Evolutionary conservation across 169 alveolate genomes (phyloP).

Genomic region (Plasmodium berghei): DNA sequence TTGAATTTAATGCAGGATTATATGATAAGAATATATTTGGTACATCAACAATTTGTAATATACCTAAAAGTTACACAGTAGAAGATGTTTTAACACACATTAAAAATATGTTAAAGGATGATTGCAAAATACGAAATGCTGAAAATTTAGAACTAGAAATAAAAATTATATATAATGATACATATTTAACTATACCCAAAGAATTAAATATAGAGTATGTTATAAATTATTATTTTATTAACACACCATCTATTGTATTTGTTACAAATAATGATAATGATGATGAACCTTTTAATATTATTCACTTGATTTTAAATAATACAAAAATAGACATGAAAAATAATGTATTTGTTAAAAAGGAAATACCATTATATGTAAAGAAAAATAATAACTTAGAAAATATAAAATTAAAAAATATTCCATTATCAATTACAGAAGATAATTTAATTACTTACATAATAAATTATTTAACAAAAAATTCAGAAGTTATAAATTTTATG

Average conservation of each 20-base stretch:
- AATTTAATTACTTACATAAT: constrained; percentile 32
- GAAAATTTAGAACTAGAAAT: constrained; percentile 29
- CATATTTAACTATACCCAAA: constrained; percentile 38
- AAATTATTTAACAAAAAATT: constrained; percentile 42
- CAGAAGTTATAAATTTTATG: constrained; percentile 49
- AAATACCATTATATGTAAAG: constrained; percentile 40
- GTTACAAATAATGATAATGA: constrained; percentile 20
- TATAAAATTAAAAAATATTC: constrained; percentile 42
- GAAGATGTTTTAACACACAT: constrained; percentile 43
- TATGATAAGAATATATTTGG: constrained; percentile 59
- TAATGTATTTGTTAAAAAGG: constrained; percentile 49
- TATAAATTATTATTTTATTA: constrained; percentile 36
- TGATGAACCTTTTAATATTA: constrained; percentile 2
- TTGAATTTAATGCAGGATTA: constrained; percentile 67
- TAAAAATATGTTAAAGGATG: constrained; percentile 34
- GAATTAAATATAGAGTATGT: constrained; percentile 51
- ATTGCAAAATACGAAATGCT: constrained; percentile 27
- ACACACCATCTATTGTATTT: constrained; percentile 45
- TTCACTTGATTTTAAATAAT: constrained; percentile 37
- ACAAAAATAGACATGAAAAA: constrained; percentile 55
- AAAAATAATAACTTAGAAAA: constrained; percentile 37
- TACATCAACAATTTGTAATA: constrained; percentile 62
- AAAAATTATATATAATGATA: constrained; percentile 27
- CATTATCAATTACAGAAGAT: constrained; percentile 55
- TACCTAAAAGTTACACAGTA: constrained; percentile 62